These are phyloP conservation scores for Eucalyptus marginata DNA, from an alignment of 345 rosid species.

Conservation along the genomic window DNA sequence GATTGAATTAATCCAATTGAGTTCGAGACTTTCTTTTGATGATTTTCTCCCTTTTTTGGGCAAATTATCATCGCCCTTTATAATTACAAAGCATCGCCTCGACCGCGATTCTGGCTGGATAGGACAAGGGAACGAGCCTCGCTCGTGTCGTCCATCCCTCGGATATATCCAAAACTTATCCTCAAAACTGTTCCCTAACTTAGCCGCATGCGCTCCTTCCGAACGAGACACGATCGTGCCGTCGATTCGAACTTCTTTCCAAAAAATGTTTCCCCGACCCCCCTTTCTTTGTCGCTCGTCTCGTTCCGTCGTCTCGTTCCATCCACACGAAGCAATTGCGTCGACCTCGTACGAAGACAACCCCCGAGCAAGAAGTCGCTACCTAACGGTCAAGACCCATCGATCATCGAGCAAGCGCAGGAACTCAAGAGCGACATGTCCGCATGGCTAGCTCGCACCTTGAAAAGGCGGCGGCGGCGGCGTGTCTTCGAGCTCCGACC, in stretches of 20 bases:
- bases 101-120: background rate
- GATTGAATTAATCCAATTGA: rapidly evolving
- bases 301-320: background rate
- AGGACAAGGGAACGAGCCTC: background rate
- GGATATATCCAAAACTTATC: background rate
- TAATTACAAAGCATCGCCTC: background rate
- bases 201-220: background rate
- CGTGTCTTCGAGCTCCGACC: background rate
- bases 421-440: background rate
- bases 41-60: background rate
- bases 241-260: background rate
- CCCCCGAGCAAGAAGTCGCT: background rate
- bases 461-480: background rate
- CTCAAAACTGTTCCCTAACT: background rate
- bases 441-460: background rate
- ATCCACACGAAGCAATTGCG: background rate
- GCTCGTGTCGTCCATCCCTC: background rate
- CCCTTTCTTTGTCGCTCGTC: background rate
- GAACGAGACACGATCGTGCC: background rate
- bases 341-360: background rate
- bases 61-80: background rate
- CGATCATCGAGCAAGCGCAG: background rate
- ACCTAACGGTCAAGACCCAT: background rate
- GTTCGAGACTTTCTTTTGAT: too few relatives aligned
- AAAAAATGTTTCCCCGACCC: background rate